Evolutionary conservation across 106 monocot genomes (phyloP), one percentile per base, ranked within the genome.

Genomic region (Dendrobium catenatum): DNA sequence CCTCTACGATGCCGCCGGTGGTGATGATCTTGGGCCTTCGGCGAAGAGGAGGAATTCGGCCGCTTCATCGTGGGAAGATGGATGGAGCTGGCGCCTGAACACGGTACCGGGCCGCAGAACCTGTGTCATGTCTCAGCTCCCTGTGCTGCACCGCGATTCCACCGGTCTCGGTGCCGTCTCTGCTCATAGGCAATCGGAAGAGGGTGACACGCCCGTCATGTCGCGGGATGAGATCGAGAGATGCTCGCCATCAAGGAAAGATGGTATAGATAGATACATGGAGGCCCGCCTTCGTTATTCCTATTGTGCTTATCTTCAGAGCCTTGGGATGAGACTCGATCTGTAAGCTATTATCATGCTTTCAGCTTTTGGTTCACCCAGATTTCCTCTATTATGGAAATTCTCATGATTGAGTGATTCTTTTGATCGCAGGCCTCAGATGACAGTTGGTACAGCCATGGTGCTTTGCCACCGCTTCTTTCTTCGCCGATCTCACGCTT

Each of bases 381-480:
- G 4, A 9, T 76, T 76, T 76, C 27, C 29, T 49, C 0, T 26
- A 40, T 11, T 4, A 17, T 15, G 8, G 43, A 33, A 55, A 46
- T 58, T 42, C 8, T 15, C 2, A 51, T 44, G 17, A 64, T 51
- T 18, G 51, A 47, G 4, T 75, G 20, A 59, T 27, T 44, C 8
- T 19, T 43, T 81, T 33, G 74, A n/a, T 82, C 84, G 82, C 86
- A 97, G 97, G 90, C 97, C 97, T 1, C 97, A 97, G 77, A 91
- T 87, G 13, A 94, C 97, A 6, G 81, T 92, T 27, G 97, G 87
- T 47, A 91, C 94, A 42, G 92, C 94, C 24, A 90, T 86, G 82
- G 90, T 97, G 49, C 88, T 97, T 68, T 97, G 97, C 78, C 97
- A 97, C 77, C 89, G 94, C 2, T 97, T 97, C 78, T 97, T 90